phyloP scores from a whole-genome alignment of 148 eudicot genomes.

The Hydrangea macrophylla region DNA sequence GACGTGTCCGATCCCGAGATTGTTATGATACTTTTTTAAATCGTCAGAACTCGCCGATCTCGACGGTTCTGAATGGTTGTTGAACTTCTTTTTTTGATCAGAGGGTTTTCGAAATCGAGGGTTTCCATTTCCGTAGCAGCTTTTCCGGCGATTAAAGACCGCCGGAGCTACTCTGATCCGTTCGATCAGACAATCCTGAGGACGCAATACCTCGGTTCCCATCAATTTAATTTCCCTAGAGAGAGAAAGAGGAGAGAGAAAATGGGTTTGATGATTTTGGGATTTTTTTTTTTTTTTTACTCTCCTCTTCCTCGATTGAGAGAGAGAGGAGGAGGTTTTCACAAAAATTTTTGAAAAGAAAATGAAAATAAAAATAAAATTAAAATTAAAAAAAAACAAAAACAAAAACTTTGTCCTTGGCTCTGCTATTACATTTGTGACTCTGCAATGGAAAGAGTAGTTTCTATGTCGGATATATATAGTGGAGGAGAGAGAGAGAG shows the following conservation, averaged over 20 bases:
- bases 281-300: background rate
- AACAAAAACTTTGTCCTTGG: too few relatives aligned
- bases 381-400: too few relatives aligned
- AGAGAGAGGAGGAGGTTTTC: too few relatives aligned
- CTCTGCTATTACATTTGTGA: too few relatives aligned
- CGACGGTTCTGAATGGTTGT: background rate
- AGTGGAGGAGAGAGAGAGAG: too few relatives aligned
- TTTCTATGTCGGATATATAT: too few relatives aligned
- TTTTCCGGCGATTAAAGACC: conserved; percentile 19
- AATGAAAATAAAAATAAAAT: too few relatives aligned
- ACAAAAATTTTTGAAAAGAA: too few relatives aligned
- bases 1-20: conserved; percentile 23
- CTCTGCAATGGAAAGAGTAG: too few relatives aligned
- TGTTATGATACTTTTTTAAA: too few relatives aligned
- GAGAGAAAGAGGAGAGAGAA: background rate
- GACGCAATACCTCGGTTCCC: conserved; percentile 44
- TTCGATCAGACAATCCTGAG: conserved; percentile 31
- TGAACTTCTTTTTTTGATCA: background rate
- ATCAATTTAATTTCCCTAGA: conserved; percentile 9
- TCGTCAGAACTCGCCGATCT: conserved; percentile 13
- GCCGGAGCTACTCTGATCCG: conserved; percentile 16
- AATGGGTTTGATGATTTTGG: background rate
- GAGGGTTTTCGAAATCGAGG: background rate
- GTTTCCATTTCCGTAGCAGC: conserved; percentile 9
- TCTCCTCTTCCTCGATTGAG: background rate